Evolutionary conservation across 352 stramenopile genomes (phyloP), one percentile per base, ranked within the genome.

Genomic region (Pseudoperonospora humuli): DNA sequence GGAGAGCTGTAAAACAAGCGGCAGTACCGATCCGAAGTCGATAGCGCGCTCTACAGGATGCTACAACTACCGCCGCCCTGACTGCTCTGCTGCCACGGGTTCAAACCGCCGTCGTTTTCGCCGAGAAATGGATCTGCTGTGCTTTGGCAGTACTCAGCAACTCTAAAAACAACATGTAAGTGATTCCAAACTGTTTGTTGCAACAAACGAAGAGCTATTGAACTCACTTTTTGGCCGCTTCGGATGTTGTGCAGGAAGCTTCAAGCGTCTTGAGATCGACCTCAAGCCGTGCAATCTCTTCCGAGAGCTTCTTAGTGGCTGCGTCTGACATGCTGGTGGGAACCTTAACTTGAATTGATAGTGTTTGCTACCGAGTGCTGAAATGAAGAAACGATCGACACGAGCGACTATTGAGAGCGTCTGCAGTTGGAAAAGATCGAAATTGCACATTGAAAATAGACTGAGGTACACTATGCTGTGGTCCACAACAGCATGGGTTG

Each of bases 191-290:
- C n/a, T 7, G 23, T 26, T 26, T 8, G 7, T 26, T 26, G 4
- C 4, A 26, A 7, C 7, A 7, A 7, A 26, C 23, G n/a, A 29
- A 10, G 26, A 14, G 20, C 17, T 19, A 27, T 3, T 14, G 25
- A 25, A 50, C 69, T 23, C 59, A 89, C 77, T 89, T 89, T 32
- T 86, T 89, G 36, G 71, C 71, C 32, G 77, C 77, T 54, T 89
- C 77, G 24, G 71, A 80, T 20, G 77, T 89, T 27, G 77, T 86
- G 63, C 75, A 85, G 21, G 77, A 75, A 34, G 63, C 68, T 52
- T 86, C 70, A 46, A 89, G 64, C 36, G 74, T 84, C 70, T 86
- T 85, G 45, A 89, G 69, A 52, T 89, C 77, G 26, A 84, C 54
- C 51, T 89, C 74, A 24, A 86, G 70, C 14, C 74, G 74, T 49